A percentile compares a stretch with the other conserved stretches of the same genome.
Conservation (phyloP, 495 filamentous ascomycete genomes). For the Apiosordaria backusii region DNA sequence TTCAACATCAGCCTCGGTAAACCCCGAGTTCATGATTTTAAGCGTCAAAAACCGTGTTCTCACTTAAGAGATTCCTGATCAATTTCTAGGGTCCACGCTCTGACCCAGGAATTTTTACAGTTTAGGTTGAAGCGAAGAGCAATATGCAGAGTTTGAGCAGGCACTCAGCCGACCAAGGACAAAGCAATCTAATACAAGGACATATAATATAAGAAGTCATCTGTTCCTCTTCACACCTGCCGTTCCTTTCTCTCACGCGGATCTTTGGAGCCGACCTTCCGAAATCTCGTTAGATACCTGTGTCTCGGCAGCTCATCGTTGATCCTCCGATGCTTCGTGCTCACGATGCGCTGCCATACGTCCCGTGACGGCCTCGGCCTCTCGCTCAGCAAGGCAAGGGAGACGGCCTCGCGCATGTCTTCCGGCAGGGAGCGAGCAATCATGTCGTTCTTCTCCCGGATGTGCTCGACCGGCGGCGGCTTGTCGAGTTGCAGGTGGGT, state of each 20-base stretch:
- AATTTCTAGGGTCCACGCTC: too few relatives aligned
- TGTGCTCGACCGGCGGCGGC: conserved; percentile 22
- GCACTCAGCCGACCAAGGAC: too few relatives aligned
- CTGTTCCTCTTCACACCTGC: neutral
- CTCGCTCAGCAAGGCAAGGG: neutral
- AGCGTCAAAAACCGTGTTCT: too few relatives aligned
- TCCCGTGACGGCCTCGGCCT: neutral
- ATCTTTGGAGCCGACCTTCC: neutral
- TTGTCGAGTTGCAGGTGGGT: conserved; percentile 13
- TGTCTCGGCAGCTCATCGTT: neutral
- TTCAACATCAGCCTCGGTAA: too few relatives aligned
- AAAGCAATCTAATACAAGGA: too few relatives aligned
- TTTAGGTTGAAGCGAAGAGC: too few relatives aligned
- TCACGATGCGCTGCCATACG: neutral
- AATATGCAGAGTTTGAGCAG: too few relatives aligned
- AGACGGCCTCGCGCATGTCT: neutral
- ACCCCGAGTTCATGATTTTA: too few relatives aligned
- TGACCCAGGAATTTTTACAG: too few relatives aligned
- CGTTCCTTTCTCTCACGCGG: neutral
- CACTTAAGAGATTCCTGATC: too few relatives aligned
- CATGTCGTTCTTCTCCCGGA: neutral
- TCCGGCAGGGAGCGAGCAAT: conserved; percentile 5
- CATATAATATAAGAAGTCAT: too few relatives aligned
- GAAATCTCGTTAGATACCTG: neutral
- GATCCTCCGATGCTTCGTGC: neutral